Evolutionary conservation across 441 rosid genomes (phyloP), one percentile per base, ranked within the genome.

Genomic region (Pelargonium citronellum): DNA sequence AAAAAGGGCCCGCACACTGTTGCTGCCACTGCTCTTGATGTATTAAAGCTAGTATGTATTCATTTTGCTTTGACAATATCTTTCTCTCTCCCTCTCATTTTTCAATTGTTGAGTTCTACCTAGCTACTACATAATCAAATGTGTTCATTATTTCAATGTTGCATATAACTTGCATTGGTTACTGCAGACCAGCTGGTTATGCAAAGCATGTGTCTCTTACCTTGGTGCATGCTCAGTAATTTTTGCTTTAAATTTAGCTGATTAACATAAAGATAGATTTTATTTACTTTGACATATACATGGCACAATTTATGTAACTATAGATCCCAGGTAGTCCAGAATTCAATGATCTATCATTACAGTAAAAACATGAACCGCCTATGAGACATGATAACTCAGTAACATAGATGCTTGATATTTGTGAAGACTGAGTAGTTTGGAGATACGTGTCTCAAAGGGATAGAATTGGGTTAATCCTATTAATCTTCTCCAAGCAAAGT

Each of bases 1-100:
- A 90, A 85, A 84, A 87, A 85, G 69, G 84, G 85, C 60, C 90
- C 95, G 39, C 88, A 94, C 51, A 85, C 91, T 66, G 96, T 94
- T 75, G 85, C 92, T 72, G 82, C 96, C 63, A 87, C 97, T 58
- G 99, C 97, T 67, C 83, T 77, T 64, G 99, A 94, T 62, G 96
- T 91, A 79, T 76, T 94, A 71, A 90, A 89, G 84, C 94, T 91
- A 63, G 99, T 91, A 75, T 5, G 88, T 76, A 70, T 64, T 58
- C 67, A 62, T 73, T 75, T 37, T 67, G 22, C 66, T 4, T 67
- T 61, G 19, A 9, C 17, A 27, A 34, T 67, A 22, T 70, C 55
- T 55, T 41, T 7, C 7, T 16, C 7, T 16, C 22, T 15, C 8
- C 30, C 30, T 27, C 30, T 27, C 2, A 16, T 55, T 55, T 22